These are phyloP conservation scores for Sabuloglossum arenarium DNA, from an alignment of 495 filamentous ascomycete species.

Conservation along the genomic window DNA sequence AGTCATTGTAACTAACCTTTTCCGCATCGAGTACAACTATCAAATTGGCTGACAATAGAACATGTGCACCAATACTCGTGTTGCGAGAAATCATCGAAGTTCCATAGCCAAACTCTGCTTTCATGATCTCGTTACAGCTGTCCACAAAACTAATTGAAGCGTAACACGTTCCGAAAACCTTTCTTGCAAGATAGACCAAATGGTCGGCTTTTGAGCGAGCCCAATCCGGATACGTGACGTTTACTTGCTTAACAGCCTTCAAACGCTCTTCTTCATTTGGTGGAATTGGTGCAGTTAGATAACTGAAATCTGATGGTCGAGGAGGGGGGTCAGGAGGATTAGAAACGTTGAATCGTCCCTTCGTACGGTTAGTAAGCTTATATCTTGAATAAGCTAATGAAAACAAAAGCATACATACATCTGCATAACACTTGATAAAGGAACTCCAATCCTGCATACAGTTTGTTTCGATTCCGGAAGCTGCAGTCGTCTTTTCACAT, in stretches of 20 bases:
- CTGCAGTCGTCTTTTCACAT: neutral
- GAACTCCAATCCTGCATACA: conserved; percentile 4
- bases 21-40: conserved; percentile 19
- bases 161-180: conserved; percentile 14
- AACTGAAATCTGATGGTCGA: conserved; percentile 11
- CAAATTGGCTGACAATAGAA: conserved; percentile 15
- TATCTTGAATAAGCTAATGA: neutral
- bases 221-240: conserved; percentile 10
- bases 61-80: conserved; percentile 20
- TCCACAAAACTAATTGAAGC: conserved; percentile 20
- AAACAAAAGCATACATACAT: neutral
- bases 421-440: conserved; percentile 3
- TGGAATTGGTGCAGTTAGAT: conserved; percentile 15
- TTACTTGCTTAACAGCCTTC: conserved; percentile 6
- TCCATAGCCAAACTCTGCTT: conserved; percentile 16
- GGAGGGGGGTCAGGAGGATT: conserved; percentile 19
- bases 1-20: conserved; percentile 11
- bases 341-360: conserved; percentile 20
- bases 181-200: conserved; percentile 12
- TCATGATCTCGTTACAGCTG: conserved; percentile 15
- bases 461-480: neutral
- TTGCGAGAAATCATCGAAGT: conserved; percentile 9
- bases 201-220: conserved; percentile 13
- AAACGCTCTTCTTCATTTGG: conserved; percentile 15
- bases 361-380: neutral